phyloP scores from a whole-genome alignment of 1,284 basidiomycete species.

The Ceratobasidium sp. region DNA sequence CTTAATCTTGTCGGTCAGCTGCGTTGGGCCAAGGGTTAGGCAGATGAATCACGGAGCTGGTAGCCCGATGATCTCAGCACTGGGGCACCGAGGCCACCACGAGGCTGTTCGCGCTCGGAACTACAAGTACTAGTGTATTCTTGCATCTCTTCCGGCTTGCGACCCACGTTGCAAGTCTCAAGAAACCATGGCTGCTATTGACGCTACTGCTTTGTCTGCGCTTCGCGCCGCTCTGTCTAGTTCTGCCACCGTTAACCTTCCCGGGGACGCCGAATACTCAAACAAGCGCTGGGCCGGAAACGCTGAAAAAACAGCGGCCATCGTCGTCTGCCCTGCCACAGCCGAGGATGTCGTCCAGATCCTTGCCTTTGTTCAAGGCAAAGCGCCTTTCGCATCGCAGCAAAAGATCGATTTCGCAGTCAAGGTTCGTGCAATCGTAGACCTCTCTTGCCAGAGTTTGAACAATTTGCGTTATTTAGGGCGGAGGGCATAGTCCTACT shows the following conservation, averaged over 20 bases:
- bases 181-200: slow-evolving; percentile 15
- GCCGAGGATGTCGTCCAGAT: slow-evolving; percentile 40
- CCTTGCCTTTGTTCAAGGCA: slow-evolving; percentile 35
- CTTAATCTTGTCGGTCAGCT: neutral
- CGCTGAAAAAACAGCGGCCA: slow-evolving; percentile 27
- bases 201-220: slow-evolving; percentile 6
- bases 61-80: too few relatives aligned
- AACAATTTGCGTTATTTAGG: neutral
- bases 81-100: too few relatives aligned
- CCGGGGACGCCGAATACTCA: slow-evolving; percentile 30
- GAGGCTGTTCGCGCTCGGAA: neutral
- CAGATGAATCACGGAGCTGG: neutral
- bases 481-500: slow-evolving; percentile 37
- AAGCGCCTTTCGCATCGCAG: slow-evolving; percentile 4
- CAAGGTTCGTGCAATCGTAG: neutral
- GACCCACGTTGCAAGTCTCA: neutral
- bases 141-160: neutral
- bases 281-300: slow-evolving; percentile 44
- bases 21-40: neutral
- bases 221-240: slow-evolving; percentile 20
- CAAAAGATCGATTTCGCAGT: slow-evolving; percentile 39
- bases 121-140: neutral
- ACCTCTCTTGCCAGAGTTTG: neutral
- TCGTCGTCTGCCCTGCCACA: slow-evolving; percentile 29
- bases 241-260: slow-evolving; percentile 4